Conservation (phyloP, 371 early-diverging fungal species). For the Rhizopus stolonifer region DNA sequence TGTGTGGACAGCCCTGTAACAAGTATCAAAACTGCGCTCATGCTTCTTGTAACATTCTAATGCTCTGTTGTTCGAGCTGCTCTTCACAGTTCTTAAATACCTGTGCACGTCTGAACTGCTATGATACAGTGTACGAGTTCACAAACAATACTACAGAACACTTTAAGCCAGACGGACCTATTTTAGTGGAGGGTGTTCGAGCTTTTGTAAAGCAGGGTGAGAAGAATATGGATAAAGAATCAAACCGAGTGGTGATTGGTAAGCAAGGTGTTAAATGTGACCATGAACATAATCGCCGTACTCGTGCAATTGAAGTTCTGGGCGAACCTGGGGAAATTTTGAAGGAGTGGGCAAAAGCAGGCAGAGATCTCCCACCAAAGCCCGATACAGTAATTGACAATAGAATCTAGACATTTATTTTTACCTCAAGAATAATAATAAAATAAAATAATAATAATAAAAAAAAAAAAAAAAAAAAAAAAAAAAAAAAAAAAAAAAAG, state of each 20-base stretch:
- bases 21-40: slow-evolving; percentile 75
- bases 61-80: slow-evolving; percentile 72
- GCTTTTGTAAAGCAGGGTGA: slow-evolving; percentile 40
- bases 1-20: slow-evolving; percentile 70
- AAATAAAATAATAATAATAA: background rate
- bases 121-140: slow-evolving; percentile 53
- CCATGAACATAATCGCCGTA: slow-evolving; percentile 37
- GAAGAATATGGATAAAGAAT: slow-evolving; percentile 16
- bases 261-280: slow-evolving; percentile 43
- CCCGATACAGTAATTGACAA: background rate
- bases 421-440: background rate
- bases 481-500: background rate
- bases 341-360: slow-evolving; percentile 43
- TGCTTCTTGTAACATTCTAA: slow-evolving; percentile 69
- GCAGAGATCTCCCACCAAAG: slow-evolving; percentile 37
- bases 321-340: slow-evolving; percentile 50
- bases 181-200: slow-evolving; percentile 39
- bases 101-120: slow-evolving; percentile 61
- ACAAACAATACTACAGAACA: slow-evolving; percentile 17
- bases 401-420: background rate
- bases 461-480: background rate
- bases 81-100: slow-evolving; percentile 59
- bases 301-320: slow-evolving; percentile 40
- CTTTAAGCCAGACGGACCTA: slow-evolving; percentile 37
- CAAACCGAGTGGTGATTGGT: slow-evolving; percentile 39